These are phyloP conservation scores for Pichia deserticola DNA, from an alignment of 805 yeast genomes.

Conservation along the genomic window DNA sequence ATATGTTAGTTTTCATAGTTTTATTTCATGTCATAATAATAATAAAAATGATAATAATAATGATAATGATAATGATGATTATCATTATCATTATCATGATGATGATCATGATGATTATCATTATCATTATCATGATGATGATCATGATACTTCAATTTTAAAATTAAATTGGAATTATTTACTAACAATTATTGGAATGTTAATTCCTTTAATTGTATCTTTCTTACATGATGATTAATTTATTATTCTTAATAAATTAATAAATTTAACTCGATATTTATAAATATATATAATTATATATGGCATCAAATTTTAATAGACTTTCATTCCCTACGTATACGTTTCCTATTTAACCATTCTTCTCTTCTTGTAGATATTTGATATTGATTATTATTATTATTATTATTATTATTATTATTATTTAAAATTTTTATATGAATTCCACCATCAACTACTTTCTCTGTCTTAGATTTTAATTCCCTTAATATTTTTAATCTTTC, in stretches of 20 bases:
- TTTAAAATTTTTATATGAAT: conserved; percentile 30
- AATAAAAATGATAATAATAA: background rate
- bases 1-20: conserved; percentile 61
- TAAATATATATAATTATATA: too few relatives aligned
- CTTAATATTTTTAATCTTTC: conserved; percentile 21
- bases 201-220: conserved; percentile 22
- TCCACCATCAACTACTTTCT: conserved; percentile 33
- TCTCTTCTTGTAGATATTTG: conserved; percentile 16
- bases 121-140: too few relatives aligned
- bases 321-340: conserved; percentile 14
- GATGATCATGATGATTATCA: too few relatives aligned
- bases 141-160: background rate
- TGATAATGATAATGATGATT: too few relatives aligned
- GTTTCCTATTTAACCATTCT: conserved; percentile 24
- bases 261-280: too few relatives aligned
- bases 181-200: conserved; percentile 23
- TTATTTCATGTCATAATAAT: conserved; percentile 28
- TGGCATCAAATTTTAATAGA: too few relatives aligned
- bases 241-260: background rate
- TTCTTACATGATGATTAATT: conserved; percentile 18
- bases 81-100: too few relatives aligned
- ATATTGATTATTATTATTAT: background rate
- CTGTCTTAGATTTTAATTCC: conserved; percentile 22
- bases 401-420: background rate
- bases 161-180: conserved; percentile 10